Evolutionary conservation across 495 filamentous ascomycete species (phyloP).

Genomic region (Hypoxylon perforatum): DNA sequence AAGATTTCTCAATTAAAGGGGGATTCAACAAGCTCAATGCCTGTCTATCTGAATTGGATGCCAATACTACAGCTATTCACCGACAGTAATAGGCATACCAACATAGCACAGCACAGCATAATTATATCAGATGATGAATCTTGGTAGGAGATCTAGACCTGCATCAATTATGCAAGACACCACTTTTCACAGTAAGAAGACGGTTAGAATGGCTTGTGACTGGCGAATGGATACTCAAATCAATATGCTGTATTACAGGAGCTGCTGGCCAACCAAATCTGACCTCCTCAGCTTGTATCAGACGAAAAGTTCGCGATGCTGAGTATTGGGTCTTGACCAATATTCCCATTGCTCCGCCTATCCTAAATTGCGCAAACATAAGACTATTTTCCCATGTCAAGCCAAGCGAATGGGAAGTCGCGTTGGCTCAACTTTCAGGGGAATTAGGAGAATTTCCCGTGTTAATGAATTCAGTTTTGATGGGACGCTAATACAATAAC

Average conservation of each 20-base stretch:
- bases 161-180: constrained; percentile 21
- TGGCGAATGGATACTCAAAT: constrained; percentile 9
- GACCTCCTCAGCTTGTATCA: constrained; percentile 1
- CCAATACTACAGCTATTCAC: no score
- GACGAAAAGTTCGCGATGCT: neutral
- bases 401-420: constrained; percentile 14
- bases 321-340: neutral
- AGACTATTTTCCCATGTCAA: constrained; percentile 1
- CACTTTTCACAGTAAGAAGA: constrained; percentile 26
- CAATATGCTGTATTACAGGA: constrained; percentile 12
- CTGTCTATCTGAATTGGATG: no score
- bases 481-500: constrained; percentile 39
- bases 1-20: no score
- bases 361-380: constrained; percentile 18
- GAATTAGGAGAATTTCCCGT: constrained; percentile 8
- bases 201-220: constrained; percentile 10
- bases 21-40: no score
- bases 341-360: neutral
- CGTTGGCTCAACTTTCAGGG: constrained; percentile 19
- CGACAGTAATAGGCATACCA: neutral
- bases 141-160: constrained; percentile 41
- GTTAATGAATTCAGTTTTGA: constrained; percentile 26
- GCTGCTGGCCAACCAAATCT: constrained; percentile 19
- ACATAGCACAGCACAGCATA: neutral
- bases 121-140: constrained; percentile 11